Conservation (phyloP, 1,139 yeast genomes). For the Taphrina flavorubra region DNA sequence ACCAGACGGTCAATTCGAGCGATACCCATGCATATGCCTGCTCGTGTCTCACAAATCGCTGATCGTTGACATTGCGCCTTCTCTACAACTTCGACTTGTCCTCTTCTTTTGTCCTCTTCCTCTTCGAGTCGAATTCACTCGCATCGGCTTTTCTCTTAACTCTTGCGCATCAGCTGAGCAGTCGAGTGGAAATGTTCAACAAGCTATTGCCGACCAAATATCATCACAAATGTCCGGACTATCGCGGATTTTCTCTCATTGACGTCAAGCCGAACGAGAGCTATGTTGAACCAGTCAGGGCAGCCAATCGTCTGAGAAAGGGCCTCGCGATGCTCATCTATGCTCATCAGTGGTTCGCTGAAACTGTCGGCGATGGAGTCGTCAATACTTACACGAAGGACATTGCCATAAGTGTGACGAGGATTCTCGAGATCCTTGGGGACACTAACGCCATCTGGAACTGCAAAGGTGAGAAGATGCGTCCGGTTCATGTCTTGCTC, state of each 20-base stretch:
- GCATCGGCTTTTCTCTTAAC: too few species aligned
- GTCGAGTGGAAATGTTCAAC: slow-evolving; percentile 4
- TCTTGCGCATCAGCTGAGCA: not conserved
- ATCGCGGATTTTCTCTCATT: slow-evolving; percentile 13
- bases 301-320: slow-evolving; percentile 12
- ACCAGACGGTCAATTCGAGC: too few species aligned
- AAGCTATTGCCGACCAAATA: slow-evolving; percentile 8
- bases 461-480: slow-evolving; percentile 15
- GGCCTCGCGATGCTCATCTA: slow-evolving; percentile 18
- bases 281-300: slow-evolving; percentile 14
- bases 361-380: not conserved
- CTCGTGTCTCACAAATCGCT: too few species aligned
- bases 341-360: slow-evolving; percentile 14
- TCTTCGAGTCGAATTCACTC: too few species aligned
- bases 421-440: slow-evolving; percentile 13
- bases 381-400: slow-evolving; percentile 1
- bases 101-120: too few species aligned
- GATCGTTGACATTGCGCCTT: too few species aligned
- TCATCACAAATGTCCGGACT: slow-evolving; percentile 15
- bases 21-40: too few species aligned
- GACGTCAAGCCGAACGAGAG: slow-evolving; percentile 17
- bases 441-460: slow-evolving; percentile 18
- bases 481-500: slow-evolving; percentile 17
- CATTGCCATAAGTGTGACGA: slow-evolving; percentile 12
- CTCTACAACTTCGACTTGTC: too few species aligned